A percentile compares a stretch with the other conserved stretches of the same genome.
These are phyloP conservation scores for Maudiozyma bulderi DNA, from an alignment of 805 yeast genomes.

Conservation along the genomic window DNA sequence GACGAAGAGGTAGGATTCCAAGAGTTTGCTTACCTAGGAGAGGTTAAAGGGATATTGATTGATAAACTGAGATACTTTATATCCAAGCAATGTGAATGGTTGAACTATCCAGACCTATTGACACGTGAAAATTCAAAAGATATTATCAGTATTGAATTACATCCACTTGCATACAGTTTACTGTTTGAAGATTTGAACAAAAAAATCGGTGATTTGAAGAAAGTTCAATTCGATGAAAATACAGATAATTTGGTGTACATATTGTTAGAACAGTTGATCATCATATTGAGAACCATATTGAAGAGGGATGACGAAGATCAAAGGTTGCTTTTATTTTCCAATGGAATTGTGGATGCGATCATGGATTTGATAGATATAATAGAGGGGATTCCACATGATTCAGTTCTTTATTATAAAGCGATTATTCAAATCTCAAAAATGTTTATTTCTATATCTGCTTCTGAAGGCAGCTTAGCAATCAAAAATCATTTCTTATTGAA, in stretches of 20 bases:
- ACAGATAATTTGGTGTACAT: constrained; percentile 19
- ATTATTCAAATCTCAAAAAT: constrained; percentile 23
- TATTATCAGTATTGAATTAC: constrained; percentile 51
- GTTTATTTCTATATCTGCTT: constrained; percentile 15
- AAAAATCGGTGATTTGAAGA: constrained; percentile 25
- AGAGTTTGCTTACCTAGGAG: constrained; percentile 5
- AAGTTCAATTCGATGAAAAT: constrained; percentile 7
- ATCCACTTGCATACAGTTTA: constrained; percentile 42
- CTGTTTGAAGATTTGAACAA: constrained; percentile 36
- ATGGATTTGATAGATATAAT: constrained; percentile 16
- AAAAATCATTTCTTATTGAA: constrained; percentile 39
- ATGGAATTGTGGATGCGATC: constrained; percentile 27
- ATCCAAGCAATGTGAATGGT: constrained; percentile 37
- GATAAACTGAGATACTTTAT: constrained; percentile 37
- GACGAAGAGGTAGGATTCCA: constrained; percentile 3
- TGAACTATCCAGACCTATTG: constrained; percentile 38
- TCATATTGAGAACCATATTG: constrained; percentile 33
- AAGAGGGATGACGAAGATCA: constrained; percentile 20
- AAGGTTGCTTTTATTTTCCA: constrained; percentile 23
- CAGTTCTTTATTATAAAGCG: constrained; percentile 16
- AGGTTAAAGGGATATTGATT: constrained; percentile 25
- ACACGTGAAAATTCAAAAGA: constrained; percentile 63
- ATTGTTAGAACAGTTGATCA: constrained; percentile 39
- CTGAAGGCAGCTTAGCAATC: constrained; percentile 16
- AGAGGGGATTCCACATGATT: constrained; percentile 9